Percentiles rank a stretch among this genome's conserved stretches.
These are phyloP conservation scores for Malus hybrid DNA, from an alignment of 331 rosid species.

Conservation along the genomic window DNA sequence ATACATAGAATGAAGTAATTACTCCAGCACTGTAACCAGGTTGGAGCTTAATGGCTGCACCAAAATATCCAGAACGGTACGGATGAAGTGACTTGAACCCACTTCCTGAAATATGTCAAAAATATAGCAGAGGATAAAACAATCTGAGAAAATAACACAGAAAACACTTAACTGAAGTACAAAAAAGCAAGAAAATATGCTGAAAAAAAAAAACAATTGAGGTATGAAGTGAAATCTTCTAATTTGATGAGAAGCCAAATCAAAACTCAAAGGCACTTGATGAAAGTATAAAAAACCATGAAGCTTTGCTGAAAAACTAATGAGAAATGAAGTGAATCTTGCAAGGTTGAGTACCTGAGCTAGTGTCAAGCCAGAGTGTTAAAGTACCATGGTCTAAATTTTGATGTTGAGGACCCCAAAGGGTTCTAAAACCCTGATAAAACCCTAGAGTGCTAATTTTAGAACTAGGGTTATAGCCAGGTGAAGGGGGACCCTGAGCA, in stretches of 20 bases:
- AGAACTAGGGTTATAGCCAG: slow-evolving; percentile 76
- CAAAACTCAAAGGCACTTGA: neutral
- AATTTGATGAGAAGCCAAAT: too few relatives aligned
- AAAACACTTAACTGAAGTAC: neutral
- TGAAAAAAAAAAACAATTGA: too few relatives aligned
- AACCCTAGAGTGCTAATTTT: slow-evolving; percentile 37
- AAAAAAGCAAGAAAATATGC: neutral
- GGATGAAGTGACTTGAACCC: slow-evolving; percentile 72
- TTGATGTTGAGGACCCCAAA: slow-evolving; percentile 86
- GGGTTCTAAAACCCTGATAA: slow-evolving; percentile 47
- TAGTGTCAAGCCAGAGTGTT: slow-evolving; percentile 66
- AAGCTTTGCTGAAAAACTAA: neutral
- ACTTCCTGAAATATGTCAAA: slow-evolving; percentile 48
- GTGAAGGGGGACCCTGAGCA: slow-evolving; percentile 65
- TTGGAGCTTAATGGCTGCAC: slow-evolving; percentile 72
- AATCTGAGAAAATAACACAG: neutral
- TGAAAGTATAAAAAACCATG: neutral
- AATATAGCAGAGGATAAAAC: neutral
- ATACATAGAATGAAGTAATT: slow-evolving; percentile 70
- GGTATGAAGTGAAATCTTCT: too few relatives aligned
- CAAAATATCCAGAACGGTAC: slow-evolving; percentile 69
- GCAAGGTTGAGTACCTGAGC: slow-evolving; percentile 37
- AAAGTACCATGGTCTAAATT: slow-evolving; percentile 42
- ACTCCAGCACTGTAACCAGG: slow-evolving; percentile 88
- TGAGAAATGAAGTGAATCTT: too few relatives aligned